phyloP scores from a whole-genome alignment of 1,284 basidiomycete species.

The Apiotrichum sp. region DNA sequence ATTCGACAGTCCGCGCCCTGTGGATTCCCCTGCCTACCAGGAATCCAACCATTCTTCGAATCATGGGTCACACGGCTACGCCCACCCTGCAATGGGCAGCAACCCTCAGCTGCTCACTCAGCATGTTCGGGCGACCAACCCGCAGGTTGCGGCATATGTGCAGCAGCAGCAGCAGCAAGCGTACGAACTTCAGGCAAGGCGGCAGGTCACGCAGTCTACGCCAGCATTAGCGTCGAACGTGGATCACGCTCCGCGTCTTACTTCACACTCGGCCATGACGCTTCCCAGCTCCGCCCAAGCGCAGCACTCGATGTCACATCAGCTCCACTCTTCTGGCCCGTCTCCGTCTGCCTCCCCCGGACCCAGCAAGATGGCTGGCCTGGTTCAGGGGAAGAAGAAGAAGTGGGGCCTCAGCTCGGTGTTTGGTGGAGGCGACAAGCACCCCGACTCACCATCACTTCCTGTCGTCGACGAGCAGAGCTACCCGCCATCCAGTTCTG shows the following conservation, averaged over 20 bases:
- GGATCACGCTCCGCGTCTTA: not conserved
- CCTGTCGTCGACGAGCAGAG: conserved; percentile 59
- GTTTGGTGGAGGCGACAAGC: conserved; percentile 70
- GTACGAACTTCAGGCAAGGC: conserved; percentile 7
- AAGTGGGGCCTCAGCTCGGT: conserved; percentile 52
- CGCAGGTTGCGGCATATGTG: conserved; percentile 25
- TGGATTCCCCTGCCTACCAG: conserved; percentile 18
- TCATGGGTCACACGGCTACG: conserved; percentile 19
- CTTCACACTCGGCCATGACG: conserved; percentile 2
- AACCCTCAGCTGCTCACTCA: conserved; percentile 11
- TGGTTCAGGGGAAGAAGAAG: conserved; percentile 44
- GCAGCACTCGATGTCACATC: not conserved
- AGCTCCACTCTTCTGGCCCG: not conserved
- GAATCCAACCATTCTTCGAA: conserved; percentile 8
- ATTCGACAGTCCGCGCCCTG: not conserved
- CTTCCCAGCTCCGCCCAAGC: not conserved
- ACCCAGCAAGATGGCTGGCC: not conserved
- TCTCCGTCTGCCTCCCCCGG: not conserved
- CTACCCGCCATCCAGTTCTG: conserved; percentile 24
- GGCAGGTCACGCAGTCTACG: conserved; percentile 7
- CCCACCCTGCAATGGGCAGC: conserved; percentile 12
- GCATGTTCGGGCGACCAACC: conserved; percentile 1
- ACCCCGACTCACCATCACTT: conserved; percentile 30
- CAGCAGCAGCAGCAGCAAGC: conserved; percentile 27
- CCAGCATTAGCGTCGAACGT: conserved; percentile 3